phyloP scores from a whole-genome alignment of 192 early-diverging fungal genomes.

The Phycomyces blakesleeanus region DNA sequence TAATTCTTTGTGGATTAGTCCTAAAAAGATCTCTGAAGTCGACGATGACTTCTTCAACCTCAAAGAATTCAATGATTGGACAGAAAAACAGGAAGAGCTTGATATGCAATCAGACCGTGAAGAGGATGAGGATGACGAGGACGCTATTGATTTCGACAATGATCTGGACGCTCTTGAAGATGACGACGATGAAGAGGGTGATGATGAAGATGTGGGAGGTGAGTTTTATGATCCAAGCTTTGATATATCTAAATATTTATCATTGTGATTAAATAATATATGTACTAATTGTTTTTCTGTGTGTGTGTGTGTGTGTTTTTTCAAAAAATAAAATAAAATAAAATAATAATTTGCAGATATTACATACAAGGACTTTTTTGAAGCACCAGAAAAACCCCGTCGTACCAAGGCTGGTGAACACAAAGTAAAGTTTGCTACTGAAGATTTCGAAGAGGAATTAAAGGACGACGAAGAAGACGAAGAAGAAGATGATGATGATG shows the following conservation, averaged over 20 bases:
- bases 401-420: neutral
- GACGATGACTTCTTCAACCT: conserved; percentile 97
- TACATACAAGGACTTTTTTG: conserved; percentile 83
- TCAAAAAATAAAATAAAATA: neutral
- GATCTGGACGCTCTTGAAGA: conserved; percentile 62
- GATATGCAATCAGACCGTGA: conserved; percentile 54
- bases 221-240: conserved; percentile 10
- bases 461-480: conserved; percentile 43
- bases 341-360: conserved; percentile 54
- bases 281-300: too few species aligned
- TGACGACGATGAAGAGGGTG: conserved; percentile 58
- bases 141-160: conserved; percentile 63
- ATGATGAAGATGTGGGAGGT: conserved; percentile 53
- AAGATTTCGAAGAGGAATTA: conserved; percentile 38
- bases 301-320: too few species aligned
- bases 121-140: conserved; percentile 60
- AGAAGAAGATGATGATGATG: conserved; percentile 41
- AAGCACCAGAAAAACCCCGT: conserved; percentile 50
- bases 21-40: conserved; percentile 54
- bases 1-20: too few species aligned
- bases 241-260: too few species aligned
- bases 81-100: conserved; percentile 61
- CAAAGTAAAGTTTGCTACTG: conserved; percentile 25
- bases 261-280: too few species aligned
- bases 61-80: conserved; percentile 80